These are phyloP conservation scores for Galerina marginata DNA, from an alignment of 768 basidiomycete genomes.

Conservation along the genomic window DNA sequence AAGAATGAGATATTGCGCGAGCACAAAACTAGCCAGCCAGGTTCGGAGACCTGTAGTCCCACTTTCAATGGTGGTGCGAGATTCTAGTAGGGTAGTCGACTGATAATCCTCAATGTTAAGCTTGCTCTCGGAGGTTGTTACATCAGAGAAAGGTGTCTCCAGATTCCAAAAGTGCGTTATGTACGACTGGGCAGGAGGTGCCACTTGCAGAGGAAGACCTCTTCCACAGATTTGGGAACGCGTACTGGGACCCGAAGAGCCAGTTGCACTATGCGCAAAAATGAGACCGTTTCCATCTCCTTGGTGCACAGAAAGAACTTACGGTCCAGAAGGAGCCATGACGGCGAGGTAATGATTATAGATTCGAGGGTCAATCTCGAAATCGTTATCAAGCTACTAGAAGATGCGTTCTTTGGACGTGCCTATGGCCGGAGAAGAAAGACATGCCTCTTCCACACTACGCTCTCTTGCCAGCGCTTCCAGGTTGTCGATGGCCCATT, in stretches of 20 bases:
- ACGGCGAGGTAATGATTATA: constrained; percentile 66
- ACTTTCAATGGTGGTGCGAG: constrained; percentile 71
- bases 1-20: constrained; percentile 64
- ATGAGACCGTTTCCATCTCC: constrained; percentile 1
- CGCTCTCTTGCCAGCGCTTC: constrained; percentile 45
- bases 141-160: background rate
- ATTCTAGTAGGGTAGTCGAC: constrained; percentile 70
- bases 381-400: constrained; percentile 43
- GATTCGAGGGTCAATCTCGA: constrained; percentile 68
- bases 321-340: constrained; percentile 42
- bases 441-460: constrained; percentile 51
- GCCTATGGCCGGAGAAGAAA: constrained; percentile 2
- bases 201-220: constrained; percentile 30
- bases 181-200: constrained; percentile 59
- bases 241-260: constrained; percentile 24
- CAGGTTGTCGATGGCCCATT: constrained; percentile 63
- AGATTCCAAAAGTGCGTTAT: constrained; percentile 68
- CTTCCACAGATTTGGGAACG: constrained; percentile 32
- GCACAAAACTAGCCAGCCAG: constrained; percentile 74
- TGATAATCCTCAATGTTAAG: constrained; percentile 37
- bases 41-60: constrained; percentile 84
- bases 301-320: constrained; percentile 11
- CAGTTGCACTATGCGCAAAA: constrained; percentile 23
- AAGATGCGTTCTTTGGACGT: constrained; percentile 9
- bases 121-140: background rate